A percentile compares a stretch with the other conserved stretches of the same genome.
phyloP scores from a whole-genome alignment of 164 flowering plant species.

The Aristolochia contorta region DNA sequence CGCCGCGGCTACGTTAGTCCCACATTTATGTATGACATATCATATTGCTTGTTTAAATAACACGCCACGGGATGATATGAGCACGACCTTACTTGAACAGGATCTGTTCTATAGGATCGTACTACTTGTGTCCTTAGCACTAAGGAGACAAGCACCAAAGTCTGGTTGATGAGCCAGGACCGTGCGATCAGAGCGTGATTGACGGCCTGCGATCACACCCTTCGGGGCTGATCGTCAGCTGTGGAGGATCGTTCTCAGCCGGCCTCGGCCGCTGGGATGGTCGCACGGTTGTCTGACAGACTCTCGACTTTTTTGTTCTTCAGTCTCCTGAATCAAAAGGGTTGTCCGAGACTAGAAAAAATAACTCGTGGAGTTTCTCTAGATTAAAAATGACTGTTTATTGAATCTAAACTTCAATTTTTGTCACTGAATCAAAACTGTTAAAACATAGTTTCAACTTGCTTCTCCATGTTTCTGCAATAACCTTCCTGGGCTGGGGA shows the following conservation, averaged over 20 bases:
- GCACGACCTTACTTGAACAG: conserved; percentile 2
- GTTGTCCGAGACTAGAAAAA: too few species aligned
- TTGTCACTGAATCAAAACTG: too few species aligned
- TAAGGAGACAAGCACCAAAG: conserved; percentile 1
- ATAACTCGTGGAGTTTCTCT: too few species aligned
- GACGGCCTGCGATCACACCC: background rate
- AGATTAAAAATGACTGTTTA: too few species aligned
- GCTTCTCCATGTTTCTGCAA: conserved; percentile 73
- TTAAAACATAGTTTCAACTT: conserved; percentile 38
- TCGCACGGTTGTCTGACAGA: conserved; percentile 3
- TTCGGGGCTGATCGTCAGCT: background rate
- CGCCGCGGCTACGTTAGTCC: too few species aligned
- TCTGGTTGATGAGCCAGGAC: background rate
- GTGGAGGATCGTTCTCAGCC: conserved; percentile 1
- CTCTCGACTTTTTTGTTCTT: too few species aligned
- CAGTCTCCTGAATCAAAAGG: too few species aligned
- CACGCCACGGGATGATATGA: too few species aligned
- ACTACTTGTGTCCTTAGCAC: background rate
- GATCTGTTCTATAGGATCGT: conserved; percentile 4
- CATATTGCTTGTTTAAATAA: too few species aligned
- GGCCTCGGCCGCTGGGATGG: background rate
- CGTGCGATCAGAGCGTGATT: conserved; percentile 2
- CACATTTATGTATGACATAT: too few species aligned
- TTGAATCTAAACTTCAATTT: too few species aligned
- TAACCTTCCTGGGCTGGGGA: conserved; percentile 70